Base-by-base conservation (phyloP, 2,329 filamentous ascomycete genomes). In the Hymenoscyphus salicellus region DNA sequence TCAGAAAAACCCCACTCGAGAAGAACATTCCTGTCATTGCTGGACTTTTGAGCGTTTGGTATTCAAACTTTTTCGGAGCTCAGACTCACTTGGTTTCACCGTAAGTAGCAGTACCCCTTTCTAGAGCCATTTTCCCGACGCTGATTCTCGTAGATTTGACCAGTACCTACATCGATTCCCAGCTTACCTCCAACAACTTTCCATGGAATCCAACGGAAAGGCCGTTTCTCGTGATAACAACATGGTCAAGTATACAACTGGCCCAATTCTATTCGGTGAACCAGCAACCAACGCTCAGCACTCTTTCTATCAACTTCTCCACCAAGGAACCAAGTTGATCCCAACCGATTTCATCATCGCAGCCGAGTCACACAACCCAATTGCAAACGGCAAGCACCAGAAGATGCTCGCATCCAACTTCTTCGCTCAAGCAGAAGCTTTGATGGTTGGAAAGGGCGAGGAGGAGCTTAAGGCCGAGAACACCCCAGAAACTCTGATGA, bases 171-270 rank as follows among this genome's bases (percentile, higher is more conserved):
- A 97, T 86, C 92, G 95, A 72, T 98, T 99, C 89, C 93, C 95
- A 43, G 95, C 95, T 73, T 99, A 99, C 83, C 90, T 99, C 63
- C 95, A 99, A 82, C 95, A 99, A 82, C 85, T 99, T 66, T 98
- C 94, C 67, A 99, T 99, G 95, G 95, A 99, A 84, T 98, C 94
- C 67, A 99, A 99, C 80, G 95, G 95, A 77, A 99, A 99, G 85
- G 92, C 91, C 67, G 93, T 98, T 76, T 96, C 94, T 68, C 88
- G 86, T n/a, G 92, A 95, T 75, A 89, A 87, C 64, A 89, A 93
- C 43, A 86, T 96, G 66, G 93, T 96, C 76, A 97, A 97, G 82
- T 99, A 99, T 84, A 97, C 93, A 65, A 99, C 95, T 43, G 94
- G 95, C 58, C 87, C 95, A 62, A 94, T 99, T 77, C 83, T 99